Base-by-base conservation (phyloP, 331 rosid species). In the Quercus phellos region DNA sequence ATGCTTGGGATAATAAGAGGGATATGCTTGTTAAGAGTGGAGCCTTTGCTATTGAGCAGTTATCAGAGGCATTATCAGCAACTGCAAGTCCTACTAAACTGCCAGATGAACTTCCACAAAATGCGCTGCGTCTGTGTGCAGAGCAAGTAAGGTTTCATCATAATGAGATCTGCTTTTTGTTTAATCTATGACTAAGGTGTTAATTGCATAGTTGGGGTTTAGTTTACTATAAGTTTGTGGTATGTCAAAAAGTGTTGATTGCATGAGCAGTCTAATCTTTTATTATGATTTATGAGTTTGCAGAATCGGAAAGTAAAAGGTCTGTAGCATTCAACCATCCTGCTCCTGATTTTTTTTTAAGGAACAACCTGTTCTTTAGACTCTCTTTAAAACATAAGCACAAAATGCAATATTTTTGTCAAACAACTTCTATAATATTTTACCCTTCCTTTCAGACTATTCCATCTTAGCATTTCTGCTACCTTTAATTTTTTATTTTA, bases 11-110 rank as follows among this genome's bases (percentile, higher is more conserved):
- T 77, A 78, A 6, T 69, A 87, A 90, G 84, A 87, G 88, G 81
- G 97, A 92, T 76, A 75, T 70, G 58, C 92, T 94, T 74, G 85
- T 94, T 71, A 92, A 94, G 90, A 92, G 98, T 82, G 97, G 95
- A 82, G 60, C 91, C 59, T 88, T 72, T 83, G 93, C 97, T 21
- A 92, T 94, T 71, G 97, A 92, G 71, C 97, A 94, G 85, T 88
- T 94, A 21, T 81, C 96, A 16, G 97, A 92, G 84, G 97, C 97
- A 71, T 69, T 94, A 80, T 84, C 93, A 32, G 80, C 88, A 16
- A 83, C 84, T 76, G 92, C 97, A 6, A 82, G 76, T 85, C 88
- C 95, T 70, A 88, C 73, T 73, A 94, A 87, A 81, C 70, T 94
- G 84, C 71, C 95, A 3, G 94, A 90, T 76, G 97, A 86, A 72